Conservation (phyloP, 805 yeast genomes). For the Lachancea sp. region DNA sequence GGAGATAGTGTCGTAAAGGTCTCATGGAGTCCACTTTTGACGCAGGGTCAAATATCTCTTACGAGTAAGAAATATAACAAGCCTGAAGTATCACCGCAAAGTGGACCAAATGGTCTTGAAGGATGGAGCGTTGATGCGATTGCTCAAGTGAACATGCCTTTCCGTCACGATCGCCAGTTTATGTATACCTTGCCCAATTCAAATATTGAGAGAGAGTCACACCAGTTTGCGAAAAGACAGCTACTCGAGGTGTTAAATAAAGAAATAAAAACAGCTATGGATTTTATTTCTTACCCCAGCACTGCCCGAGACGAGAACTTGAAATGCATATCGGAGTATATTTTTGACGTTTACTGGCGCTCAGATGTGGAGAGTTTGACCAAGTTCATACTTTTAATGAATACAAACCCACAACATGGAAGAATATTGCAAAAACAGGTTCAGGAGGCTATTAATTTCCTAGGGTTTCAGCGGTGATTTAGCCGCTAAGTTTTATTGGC, state of each 20-base stretch:
- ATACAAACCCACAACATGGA: constrained; percentile 22
- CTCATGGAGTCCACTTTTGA: constrained; percentile 16
- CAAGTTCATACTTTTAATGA: constrained; percentile 18
- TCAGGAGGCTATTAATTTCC: constrained; percentile 21
- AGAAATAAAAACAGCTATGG: constrained; percentile 29
- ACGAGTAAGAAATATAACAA: not conserved
- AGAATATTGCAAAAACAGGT: constrained; percentile 24
- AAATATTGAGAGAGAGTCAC: not conserved
- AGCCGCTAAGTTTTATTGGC: not conserved
- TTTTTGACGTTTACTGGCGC: constrained; percentile 34
- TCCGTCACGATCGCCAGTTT: not conserved
- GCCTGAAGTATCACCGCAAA: not conserved
- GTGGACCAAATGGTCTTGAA: not conserved
- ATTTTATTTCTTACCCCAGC: constrained; percentile 30
- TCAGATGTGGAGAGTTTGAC: constrained; percentile 24
- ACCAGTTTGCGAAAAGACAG: constrained; percentile 8
- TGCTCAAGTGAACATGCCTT: not conserved
- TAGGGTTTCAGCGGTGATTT: constrained; percentile 20
- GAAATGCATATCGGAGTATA: constrained; percentile 31
- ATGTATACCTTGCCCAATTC: not conserved
- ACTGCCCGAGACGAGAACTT: constrained; percentile 33
- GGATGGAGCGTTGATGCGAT: not conserved
- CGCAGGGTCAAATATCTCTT: not conserved
- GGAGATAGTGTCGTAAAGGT: constrained; percentile 26
- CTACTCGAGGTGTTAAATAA: constrained; percentile 23